Evolutionary conservation across 106 monocot species (phyloP).

Genomic region (Dactylorhiza incarnata): DNA sequence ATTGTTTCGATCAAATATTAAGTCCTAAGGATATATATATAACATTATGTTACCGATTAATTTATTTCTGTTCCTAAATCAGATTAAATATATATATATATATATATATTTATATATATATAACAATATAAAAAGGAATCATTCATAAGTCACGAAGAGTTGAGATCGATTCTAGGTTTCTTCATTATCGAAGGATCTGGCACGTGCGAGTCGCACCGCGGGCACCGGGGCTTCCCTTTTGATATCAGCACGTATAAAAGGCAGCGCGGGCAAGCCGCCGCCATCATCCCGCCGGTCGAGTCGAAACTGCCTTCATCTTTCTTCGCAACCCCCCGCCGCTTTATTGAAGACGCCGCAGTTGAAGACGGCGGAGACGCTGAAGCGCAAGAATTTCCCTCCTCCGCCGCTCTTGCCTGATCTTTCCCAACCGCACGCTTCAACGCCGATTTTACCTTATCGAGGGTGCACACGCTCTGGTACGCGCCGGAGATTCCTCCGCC

Average conservation of each 20-base stretch:
- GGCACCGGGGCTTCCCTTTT: slow-evolving; percentile 48
- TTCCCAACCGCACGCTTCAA: background rate
- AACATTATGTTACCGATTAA: too few species aligned
- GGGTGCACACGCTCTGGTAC: slow-evolving; percentile 53
- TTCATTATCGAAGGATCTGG: slow-evolving; percentile 21
- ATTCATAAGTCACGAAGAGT: background rate
- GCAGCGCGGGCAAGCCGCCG: slow-evolving; percentile 80
- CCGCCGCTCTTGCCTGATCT: too few species aligned
- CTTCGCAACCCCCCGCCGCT: slow-evolving; percentile 7
- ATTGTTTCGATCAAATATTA: too few species aligned
- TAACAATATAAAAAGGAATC: background rate
- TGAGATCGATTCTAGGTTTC: slow-evolving; percentile 50
- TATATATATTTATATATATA: background rate
- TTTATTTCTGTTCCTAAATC: background rate
- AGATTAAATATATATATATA: background rate
- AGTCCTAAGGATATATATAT: too few species aligned
- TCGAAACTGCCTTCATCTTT: slow-evolving; percentile 21
- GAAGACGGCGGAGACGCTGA: slow-evolving; percentile 4
- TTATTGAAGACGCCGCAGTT: slow-evolving; percentile 15
- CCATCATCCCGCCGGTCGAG: slow-evolving; percentile 26
- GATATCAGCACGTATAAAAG: slow-evolving; percentile 76
- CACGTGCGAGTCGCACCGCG: slow-evolving; percentile 45
- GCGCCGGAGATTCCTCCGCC: slow-evolving; percentile 2
- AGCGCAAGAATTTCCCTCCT: background rate
- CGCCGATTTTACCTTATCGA: slow-evolving; percentile 11